phyloP scores from a whole-genome alignment of 1,139 yeast species.

The Insectozyma bohioensis region DNA sequence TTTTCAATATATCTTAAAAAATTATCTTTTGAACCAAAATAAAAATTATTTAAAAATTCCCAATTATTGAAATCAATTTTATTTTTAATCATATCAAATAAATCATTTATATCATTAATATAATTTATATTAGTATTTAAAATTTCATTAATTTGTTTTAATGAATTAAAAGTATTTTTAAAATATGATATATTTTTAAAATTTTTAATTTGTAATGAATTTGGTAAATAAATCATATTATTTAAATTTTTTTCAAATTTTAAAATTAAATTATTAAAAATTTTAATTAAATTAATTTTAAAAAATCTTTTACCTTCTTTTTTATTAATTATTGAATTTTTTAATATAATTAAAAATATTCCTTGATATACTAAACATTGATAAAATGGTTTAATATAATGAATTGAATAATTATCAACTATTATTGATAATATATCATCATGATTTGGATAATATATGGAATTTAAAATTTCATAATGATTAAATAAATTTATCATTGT shows the following conservation, averaged over 20 bases:
- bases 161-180: too few species aligned
- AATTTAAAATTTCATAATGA: conserved; percentile 23
- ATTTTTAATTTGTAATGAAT: conserved; percentile 8
- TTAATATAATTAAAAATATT: conserved; percentile 24
- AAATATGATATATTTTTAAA: background rate
- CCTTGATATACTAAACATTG: conserved; percentile 24
- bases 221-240: too few species aligned
- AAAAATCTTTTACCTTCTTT: conserved; percentile 1
- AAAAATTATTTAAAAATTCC: conserved; percentile 21
- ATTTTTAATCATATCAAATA: conserved; percentile 11
- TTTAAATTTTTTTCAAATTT: conserved; percentile 11
- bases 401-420: conserved; percentile 7
- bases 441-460: conserved; percentile 16
- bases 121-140: background rate
- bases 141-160: too few species aligned
- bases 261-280: conserved; percentile 9
- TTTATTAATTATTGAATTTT: conserved; percentile 14
- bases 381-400: conserved; percentile 20
- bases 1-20: conserved; percentile 26
- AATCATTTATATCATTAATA: conserved; percentile 10
- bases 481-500: conserved; percentile 27
- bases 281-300: conserved; percentile 9
- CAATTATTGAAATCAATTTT: conserved; percentile 14
- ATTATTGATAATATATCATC: conserved; percentile 5
- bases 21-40: conserved; percentile 33